Conservation (phyloP, 169 alveolate species). For the Plasmodium ovale region DNA sequence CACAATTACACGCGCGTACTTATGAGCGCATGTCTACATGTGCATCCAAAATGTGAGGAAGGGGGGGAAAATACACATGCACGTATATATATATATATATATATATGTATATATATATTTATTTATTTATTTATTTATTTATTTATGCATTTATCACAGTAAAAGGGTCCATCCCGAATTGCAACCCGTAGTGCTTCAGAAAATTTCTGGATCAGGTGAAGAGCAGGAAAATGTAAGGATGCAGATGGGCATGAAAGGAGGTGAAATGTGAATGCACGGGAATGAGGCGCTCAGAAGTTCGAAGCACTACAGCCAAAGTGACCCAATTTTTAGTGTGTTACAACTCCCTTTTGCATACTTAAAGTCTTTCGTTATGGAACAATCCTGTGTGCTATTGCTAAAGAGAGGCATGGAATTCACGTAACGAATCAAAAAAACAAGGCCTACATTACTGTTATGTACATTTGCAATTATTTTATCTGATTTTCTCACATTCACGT, state of each 20-base stretch:
- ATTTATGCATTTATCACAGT: conserved; percentile 34
- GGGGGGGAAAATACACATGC: no score
- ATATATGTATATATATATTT: no score
- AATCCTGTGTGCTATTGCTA: conserved; percentile 29
- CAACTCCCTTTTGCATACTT: conserved; percentile 2
- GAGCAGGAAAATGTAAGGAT: not conserved
- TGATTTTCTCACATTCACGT: conserved; percentile 45
- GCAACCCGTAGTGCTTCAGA: conserved; percentile 55
- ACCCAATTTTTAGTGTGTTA: not conserved
- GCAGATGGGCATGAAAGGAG: not conserved
- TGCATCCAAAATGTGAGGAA: no score
- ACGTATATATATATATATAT: no score
- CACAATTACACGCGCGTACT: not conserved
- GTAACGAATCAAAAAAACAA: conserved; percentile 65
- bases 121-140: no score
- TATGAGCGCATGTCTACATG: no score
- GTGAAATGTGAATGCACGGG: not conserved
- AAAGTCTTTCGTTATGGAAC: conserved; percentile 52
- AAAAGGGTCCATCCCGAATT: conserved; percentile 68
- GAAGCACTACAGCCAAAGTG: no score
- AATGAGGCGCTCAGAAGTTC: not conserved
- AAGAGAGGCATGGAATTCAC: conserved; percentile 77
- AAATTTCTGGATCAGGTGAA: conserved; percentile 20
- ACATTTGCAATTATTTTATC: conserved; percentile 8
- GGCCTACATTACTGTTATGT: conserved; percentile 10